Percentiles rank a stretch among this genome's conserved stretches.
These are phyloP conservation scores for Mortierella sp. DNA, from an alignment of 371 early-diverging fungal genomes.

Conservation along the genomic window DNA sequence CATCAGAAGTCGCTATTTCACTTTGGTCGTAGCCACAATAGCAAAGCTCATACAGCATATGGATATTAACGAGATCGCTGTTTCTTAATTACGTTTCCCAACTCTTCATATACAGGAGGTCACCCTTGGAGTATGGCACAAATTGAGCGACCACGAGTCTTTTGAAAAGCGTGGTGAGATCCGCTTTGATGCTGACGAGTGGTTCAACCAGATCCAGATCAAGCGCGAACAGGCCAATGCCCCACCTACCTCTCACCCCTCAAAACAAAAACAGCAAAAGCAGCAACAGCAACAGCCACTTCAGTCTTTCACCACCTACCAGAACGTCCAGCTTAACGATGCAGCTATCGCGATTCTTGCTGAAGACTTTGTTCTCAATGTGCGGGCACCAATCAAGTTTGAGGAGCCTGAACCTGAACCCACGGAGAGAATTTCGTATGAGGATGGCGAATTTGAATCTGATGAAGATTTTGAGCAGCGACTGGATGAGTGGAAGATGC, in stretches of 20 bases:
- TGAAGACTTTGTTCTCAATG: conserved; percentile 45
- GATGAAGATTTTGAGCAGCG: conserved; percentile 38
- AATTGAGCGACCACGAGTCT: conserved; percentile 46
- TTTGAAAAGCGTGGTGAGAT: conserved; percentile 56
- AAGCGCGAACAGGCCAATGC: conserved; percentile 16
- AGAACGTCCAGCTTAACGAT: conserved; percentile 8
- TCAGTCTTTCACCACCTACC: conserved; percentile 8
- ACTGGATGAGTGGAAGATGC: conserved; percentile 26
- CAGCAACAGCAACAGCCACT: conserved; percentile 20
- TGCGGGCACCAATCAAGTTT: conserved; percentile 24
- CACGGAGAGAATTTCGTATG: conserved; percentile 3
- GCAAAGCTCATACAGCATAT: not conserved
- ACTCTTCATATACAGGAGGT: conserved; percentile 28
- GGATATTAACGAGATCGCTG: not conserved
- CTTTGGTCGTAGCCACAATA: too few species aligned
- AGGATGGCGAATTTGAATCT: conserved; percentile 17
- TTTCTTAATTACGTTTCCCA: not conserved
- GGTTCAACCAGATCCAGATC: conserved; percentile 19
- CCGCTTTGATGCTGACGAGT: conserved; percentile 35
- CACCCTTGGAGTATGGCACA: conserved; percentile 50
- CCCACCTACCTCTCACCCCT: conserved; percentile 4
- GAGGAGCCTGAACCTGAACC: conserved; percentile 15
- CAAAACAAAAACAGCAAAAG: conserved; percentile 14
- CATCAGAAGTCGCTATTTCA: too few species aligned
- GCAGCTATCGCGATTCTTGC: conserved; percentile 5